Evolutionary conservation across 2,329 filamentous ascomycete species (phyloP), one percentile per base, ranked within the genome.

Genomic region (Colletotrichum gloeosporioides): DNA sequence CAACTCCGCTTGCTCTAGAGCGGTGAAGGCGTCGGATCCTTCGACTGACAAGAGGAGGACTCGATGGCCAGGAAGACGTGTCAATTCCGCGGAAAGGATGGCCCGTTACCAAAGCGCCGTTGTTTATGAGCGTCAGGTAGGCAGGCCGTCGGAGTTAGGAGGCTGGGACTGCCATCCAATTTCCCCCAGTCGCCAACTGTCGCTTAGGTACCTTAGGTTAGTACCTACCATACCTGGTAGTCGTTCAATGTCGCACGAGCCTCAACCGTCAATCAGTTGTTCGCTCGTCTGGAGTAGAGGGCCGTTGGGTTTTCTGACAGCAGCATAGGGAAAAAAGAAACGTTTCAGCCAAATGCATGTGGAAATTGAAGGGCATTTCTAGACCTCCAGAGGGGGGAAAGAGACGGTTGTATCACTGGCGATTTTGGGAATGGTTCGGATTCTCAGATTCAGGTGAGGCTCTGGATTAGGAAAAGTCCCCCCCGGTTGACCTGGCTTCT

Each of bases 401-500:
- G 39, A 67, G 27, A 49, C 16, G 69, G 69, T 69, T 65, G 73
- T 73, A 69, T 27, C 39, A 36, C 29, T 64, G 69, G 68, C 59
- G 34, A 59, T 57, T 73, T 73, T 67, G 16, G 73, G 70, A 29
- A 73, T 76, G 70, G 73, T 64, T 78, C 77, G 70, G 73, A 66
- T 79, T 72, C 74, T 78, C 78, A 69, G 78, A 78, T 79, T 79
- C 78, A 79, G 78, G 78, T 79, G 78, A 76, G 36, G 53, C 32
- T 77, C n/a, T 57, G 61, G 61, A 75, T 71, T 77, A 61, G 75
- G 75, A n/a, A 74, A 75, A 66, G 66, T 10, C 36, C 22, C 16
- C 18, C 67, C 75, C 66, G 70, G 44, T 18, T 27, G 16, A 22
- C 27, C 22, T 59, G 44, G 63, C 70, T 73, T 29, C 61, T 76